These are phyloP conservation scores for Dothideomycetidae sp. DNA, from an alignment of 2,329 filamentous ascomycete genomes.

Conservation along the genomic window DNA sequence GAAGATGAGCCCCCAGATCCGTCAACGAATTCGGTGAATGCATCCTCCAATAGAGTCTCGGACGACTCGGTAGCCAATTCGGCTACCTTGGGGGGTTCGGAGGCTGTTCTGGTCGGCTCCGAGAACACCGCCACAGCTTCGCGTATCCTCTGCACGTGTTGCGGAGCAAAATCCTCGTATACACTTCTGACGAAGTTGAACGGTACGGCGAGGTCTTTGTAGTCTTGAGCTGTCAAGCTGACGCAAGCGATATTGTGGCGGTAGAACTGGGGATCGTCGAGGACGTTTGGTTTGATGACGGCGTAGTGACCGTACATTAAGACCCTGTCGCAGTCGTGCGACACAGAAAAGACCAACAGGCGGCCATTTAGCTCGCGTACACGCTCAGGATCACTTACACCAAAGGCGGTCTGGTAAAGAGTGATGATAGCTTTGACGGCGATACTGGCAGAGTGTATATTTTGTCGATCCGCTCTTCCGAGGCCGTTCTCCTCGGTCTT, in stretches of 20 bases:
- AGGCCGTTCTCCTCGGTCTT: constrained; percentile 14
- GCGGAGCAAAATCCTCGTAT: constrained; percentile 14
- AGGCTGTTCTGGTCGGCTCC: background rate
- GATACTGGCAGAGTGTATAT: constrained; percentile 15
- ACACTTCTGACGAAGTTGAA: constrained; percentile 15
- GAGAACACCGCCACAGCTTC: constrained; percentile 8
- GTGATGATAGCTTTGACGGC: constrained; percentile 14
- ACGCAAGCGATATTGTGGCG: constrained; percentile 12
- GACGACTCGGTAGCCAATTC: background rate
- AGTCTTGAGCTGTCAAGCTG: constrained; percentile 11
- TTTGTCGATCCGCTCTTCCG: constrained; percentile 16
- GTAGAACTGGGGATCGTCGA: constrained; percentile 12
- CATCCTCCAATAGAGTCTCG: background rate
- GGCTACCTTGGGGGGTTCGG: background rate
- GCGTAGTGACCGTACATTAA: constrained; percentile 12
- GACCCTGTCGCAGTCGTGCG: constrained; percentile 12
- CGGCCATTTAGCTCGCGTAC: constrained; percentile 8
- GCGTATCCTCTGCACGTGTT: constrained; percentile 12
- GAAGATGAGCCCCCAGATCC: background rate
- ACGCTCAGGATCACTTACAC: background rate
- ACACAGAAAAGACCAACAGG: constrained; percentile 11
- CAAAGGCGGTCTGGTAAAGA: constrained; percentile 12
- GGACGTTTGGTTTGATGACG: background rate
- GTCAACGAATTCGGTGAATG: background rate
- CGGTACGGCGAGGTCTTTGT: constrained; percentile 14